Evolutionary conservation across 352 stramenopile genomes (phyloP), one percentile per base, ranked within the genome.

Genomic region (Pythium phragmiticola): DNA sequence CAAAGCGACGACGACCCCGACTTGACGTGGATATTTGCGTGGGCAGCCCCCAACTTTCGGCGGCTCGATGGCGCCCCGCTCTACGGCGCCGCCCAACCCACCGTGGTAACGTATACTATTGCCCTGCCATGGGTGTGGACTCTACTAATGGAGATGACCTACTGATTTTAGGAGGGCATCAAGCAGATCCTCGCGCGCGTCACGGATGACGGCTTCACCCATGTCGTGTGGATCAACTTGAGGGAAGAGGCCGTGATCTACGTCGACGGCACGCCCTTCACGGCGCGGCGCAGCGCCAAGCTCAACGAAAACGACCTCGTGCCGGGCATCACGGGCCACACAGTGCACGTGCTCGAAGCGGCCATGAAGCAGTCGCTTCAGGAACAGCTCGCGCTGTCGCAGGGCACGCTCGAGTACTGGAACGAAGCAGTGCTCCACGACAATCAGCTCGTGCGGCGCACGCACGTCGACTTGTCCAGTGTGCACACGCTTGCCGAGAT

Each of bases 171-270:
- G 85, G 72, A 90, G 54, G 86, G 82, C 1, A 90, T 93, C 68
- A 74, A 84, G 57, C 74, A 83, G 69, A 93, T 95, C 56, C 54
- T 93, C 17, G 62, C 72, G 49, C 80, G 70, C 26, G 78, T 93
- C 13, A 74, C 79, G 4, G 78, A 71, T 3, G 84, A 95, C 51
- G 86, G 86, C 14, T 95, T 88, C 60, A 76, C 76, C 0, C 87
- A 90, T 59, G 84, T 95, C 16, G 77, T 95, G 28, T 95, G 86
- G 84, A 70, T 95, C 34, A 95, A 92, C 45, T 67, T 95, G 17
- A 80, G 86, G 47, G 86, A 93, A 71, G 86, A 95, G 70, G 84
- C 86, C 5, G 86, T 93, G 43, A 84, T 95, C 48, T 95, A 93
- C 66, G 84, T 95, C 13, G 75, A 89, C 34, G 86, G 86, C 3